phyloP scores from a whole-genome alignment of 192 early-diverging fungal species.

The Coemansia asiatica region DNA sequence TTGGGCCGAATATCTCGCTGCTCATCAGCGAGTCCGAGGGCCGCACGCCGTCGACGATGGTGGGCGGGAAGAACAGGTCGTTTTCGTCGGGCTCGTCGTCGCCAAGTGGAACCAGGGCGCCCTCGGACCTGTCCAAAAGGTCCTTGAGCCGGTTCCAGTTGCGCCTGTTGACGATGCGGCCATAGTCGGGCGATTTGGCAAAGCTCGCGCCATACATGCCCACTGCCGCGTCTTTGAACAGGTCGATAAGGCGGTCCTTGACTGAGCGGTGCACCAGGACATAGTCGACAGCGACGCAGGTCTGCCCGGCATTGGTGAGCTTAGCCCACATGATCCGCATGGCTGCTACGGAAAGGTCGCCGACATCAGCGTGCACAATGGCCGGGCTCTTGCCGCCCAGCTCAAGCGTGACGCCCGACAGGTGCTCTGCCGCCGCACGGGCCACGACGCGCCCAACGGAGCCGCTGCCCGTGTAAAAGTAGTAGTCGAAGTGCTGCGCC shows the following conservation, averaged over 20 bases:
- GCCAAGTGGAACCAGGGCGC: slow-evolving; percentile 60
- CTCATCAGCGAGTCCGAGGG: slow-evolving; percentile 66
- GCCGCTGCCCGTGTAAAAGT: slow-evolving; percentile 89
- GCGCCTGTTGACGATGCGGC: slow-evolving; percentile 70
- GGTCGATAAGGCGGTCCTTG: slow-evolving; percentile 60
- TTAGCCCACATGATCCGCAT: slow-evolving; percentile 81
- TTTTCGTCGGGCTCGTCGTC: slow-evolving; percentile 55
- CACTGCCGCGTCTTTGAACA: slow-evolving; percentile 47
- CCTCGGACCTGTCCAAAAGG: slow-evolving; percentile 53
- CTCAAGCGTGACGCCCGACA: slow-evolving; percentile 89
- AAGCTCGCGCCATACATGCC: slow-evolving; percentile 58
- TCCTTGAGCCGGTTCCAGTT: slow-evolving; percentile 69
- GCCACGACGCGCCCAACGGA: slow-evolving; percentile 80
- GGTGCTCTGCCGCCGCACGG: slow-evolving; percentile 77
- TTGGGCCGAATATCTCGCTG: slow-evolving; percentile 90
- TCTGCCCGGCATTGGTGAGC: slow-evolving; percentile 85
- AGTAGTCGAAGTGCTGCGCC: slow-evolving; percentile 81
- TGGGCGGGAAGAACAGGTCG: slow-evolving; percentile 78
- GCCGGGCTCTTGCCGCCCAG: slow-evolving; percentile 88
- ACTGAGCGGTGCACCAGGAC: slow-evolving; percentile 65
- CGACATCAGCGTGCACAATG: slow-evolving; percentile 64
- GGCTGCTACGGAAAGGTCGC: slow-evolving; percentile 63
- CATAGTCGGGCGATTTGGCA: slow-evolving; percentile 56
- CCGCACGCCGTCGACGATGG: slow-evolving; percentile 72
- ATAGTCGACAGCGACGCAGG: slow-evolving; percentile 87